phyloP scores from a whole-genome alignment of 371 early-diverging fungal species.

The Blakeslea trispora region DNA sequence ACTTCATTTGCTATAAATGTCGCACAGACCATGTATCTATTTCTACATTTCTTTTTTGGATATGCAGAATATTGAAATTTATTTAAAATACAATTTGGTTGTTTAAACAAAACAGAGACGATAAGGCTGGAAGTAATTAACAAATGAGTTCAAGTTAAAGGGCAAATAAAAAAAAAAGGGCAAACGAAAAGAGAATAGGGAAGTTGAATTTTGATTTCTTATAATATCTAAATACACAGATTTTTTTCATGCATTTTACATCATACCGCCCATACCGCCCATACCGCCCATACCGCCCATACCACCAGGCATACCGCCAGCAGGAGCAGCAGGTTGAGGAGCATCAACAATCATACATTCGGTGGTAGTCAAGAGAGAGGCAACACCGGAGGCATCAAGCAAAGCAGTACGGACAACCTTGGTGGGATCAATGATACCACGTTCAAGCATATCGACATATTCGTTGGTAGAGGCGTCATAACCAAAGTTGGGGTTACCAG shows the following conservation, averaged over 20 bases:
- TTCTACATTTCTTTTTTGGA: constrained; percentile 4
- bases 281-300: constrained; percentile 58
- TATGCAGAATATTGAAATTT: neutral
- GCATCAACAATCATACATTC: constrained; percentile 98
- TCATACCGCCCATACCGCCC: constrained; percentile 38
- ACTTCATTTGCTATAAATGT: neutral
- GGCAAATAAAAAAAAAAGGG: too few species aligned
- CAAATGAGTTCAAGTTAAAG: too few species aligned
- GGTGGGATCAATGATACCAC: constrained; percentile 96
- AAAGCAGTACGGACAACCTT: constrained; percentile 98
- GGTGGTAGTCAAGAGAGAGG: constrained; percentile 93
- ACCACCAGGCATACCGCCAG: constrained; percentile 37
- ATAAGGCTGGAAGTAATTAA: neutral
- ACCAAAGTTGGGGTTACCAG: constrained; percentile 83
- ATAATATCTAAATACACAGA: constrained; percentile 5
- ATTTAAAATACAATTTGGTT: constrained; percentile 5
- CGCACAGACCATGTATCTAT: constrained; percentile 7
- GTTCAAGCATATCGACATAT: constrained; percentile 93
- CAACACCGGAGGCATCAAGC: constrained; percentile 94
- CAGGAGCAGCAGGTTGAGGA: constrained; percentile 64
- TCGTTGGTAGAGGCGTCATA: constrained; percentile 91
- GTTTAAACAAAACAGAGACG: neutral
- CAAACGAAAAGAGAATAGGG: neutral
- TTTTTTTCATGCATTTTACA: constrained; percentile 11
- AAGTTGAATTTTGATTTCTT: neutral